phyloP scores from a whole-genome alignment of 2,329 filamentous ascomycete genomes.

The Pseudocercospora ulei region DNA sequence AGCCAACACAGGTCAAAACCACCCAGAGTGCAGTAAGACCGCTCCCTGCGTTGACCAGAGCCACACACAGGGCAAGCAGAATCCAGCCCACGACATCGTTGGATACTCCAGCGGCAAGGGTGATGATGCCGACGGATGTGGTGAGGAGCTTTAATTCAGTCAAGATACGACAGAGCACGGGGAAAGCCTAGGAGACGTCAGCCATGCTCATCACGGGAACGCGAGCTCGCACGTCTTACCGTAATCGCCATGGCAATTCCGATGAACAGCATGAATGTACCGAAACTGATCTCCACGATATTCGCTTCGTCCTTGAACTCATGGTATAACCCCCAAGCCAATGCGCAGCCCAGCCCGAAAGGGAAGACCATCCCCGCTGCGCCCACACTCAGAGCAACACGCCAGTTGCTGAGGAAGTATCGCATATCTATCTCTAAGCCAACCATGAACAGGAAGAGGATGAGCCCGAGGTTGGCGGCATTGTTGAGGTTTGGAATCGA shows the following conservation, averaged over 20 bases:
- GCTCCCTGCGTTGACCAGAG: slow-evolving; percentile 76
- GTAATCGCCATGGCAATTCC: slow-evolving; percentile 92
- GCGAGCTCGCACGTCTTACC: slow-evolving; percentile 38
- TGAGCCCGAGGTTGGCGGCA: slow-evolving; percentile 71
- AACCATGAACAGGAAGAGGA: slow-evolving; percentile 79
- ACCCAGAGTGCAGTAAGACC: slow-evolving; percentile 80
- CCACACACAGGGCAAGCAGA: slow-evolving; percentile 81
- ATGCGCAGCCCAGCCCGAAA: slow-evolving; percentile 69
- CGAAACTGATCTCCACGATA: slow-evolving; percentile 51
- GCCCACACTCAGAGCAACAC: slow-evolving; percentile 65
- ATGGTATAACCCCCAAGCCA: slow-evolving; percentile 71
- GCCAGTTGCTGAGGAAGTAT: slow-evolving; percentile 70
- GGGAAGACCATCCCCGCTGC: slow-evolving; percentile 70
- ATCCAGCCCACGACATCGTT: slow-evolving; percentile 93
- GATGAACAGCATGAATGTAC: slow-evolving; percentile 65
- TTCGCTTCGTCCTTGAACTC: slow-evolving; percentile 54
- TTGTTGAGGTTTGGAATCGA: slow-evolving; percentile 68
- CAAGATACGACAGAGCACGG: slow-evolving; percentile 85
- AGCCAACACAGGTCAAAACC: slow-evolving; percentile 64
- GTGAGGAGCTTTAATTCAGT: slow-evolving; percentile 78
- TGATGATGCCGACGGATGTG: slow-evolving; percentile 77
- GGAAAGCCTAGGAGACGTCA: slow-evolving; percentile 51
- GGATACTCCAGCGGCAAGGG: slow-evolving; percentile 79
- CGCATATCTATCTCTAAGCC: slow-evolving; percentile 78
- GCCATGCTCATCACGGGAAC: not conserved